Evolutionary conservation across 108 stramenopile species (phyloP), one percentile per base, ranked within the genome.

Genomic region (Poteriospumella lacustris): DNA sequence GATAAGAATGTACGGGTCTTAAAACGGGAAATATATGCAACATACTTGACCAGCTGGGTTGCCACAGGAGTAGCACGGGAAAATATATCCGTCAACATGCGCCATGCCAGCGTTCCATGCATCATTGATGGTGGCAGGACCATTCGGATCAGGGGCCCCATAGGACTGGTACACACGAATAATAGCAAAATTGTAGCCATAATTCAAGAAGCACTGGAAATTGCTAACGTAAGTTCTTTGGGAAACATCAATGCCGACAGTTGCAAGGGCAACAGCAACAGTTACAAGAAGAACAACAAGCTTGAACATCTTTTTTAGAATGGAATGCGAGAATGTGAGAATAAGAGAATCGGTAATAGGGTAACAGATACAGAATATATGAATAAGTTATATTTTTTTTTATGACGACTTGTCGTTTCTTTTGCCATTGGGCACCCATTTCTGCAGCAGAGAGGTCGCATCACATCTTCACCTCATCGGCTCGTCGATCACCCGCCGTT

Each of bases 1-100:
- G n/a, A n/a, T n/a, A n/a, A n/a, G n/a, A n/a, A n/a, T n/a, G n/a
- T n/a, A n/a, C n/a, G n/a, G n/a, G n/a, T n/a, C n/a, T n/a, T n/a
- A n/a, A n/a, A n/a, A n/a, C n/a, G 19, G 24, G 24, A 24, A 24
- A 56, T 56, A 24, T 56, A 56, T 24, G 24, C 52, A 24, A 24
- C 52, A 56, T 24, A 56, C 70, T 34, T 73, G 70, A 33, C 36
- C 36, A 5, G 36, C 70, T 12, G 70, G 44, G 31, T 73, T 73
- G 12, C 70, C 70, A 38, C 70, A 73, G 28, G 70, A 73, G 42
- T 73, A 73, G 41, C 70, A 73, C 28, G 70, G 70, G 31, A 73
- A 73, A 19, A 73, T 73, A 56, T 73, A 73, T 24, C 70, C 70
- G 24, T 73, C 70, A 33, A 73, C 70, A 73, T 73, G 31, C 9